Evolutionary conservation across 495 filamentous ascomycete species (phyloP).

Genomic region (Podospora australis): DNA sequence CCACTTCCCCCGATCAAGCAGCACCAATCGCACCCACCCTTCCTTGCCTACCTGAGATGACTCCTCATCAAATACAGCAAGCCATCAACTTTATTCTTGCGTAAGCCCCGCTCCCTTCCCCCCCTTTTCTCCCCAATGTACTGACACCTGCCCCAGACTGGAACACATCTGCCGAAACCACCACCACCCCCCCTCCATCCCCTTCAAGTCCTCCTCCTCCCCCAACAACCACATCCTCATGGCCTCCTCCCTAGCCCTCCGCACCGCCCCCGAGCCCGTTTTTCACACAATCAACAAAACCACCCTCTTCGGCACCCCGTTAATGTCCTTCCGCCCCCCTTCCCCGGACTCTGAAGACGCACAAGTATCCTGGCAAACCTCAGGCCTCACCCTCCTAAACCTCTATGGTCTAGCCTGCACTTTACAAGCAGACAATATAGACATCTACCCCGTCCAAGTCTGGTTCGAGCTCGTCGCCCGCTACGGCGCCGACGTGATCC

Average conservation of each 20-base stretch:
- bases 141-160: not conserved
- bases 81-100: not conserved
- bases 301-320: conserved; percentile 3
- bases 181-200: not conserved
- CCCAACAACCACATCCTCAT: conserved; percentile 27
- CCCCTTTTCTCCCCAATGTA: not conserved
- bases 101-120: not conserved
- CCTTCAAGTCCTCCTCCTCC: not conserved
- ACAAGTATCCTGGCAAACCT: conserved; percentile 19
- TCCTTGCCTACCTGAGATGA: not conserved
- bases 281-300: conserved; percentile 18
- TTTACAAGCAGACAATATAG: conserved; percentile 27
- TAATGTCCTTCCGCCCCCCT: not conserved
- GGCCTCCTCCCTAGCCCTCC: conserved; percentile 36
- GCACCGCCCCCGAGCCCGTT: conserved; percentile 23
- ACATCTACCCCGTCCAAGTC: conserved; percentile 46
- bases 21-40: not conserved
- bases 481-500: conserved; percentile 14
- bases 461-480: conserved; percentile 41
- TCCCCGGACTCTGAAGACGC: not conserved
- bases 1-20: not conserved
- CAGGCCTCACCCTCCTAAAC: conserved; percentile 28
- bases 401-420: conserved; percentile 34
- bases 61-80: not conserved
- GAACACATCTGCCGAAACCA: not conserved